Base-by-base conservation (phyloP, 768 basidiomycete species). In the Chalciporus sphaerocephalus region DNA sequence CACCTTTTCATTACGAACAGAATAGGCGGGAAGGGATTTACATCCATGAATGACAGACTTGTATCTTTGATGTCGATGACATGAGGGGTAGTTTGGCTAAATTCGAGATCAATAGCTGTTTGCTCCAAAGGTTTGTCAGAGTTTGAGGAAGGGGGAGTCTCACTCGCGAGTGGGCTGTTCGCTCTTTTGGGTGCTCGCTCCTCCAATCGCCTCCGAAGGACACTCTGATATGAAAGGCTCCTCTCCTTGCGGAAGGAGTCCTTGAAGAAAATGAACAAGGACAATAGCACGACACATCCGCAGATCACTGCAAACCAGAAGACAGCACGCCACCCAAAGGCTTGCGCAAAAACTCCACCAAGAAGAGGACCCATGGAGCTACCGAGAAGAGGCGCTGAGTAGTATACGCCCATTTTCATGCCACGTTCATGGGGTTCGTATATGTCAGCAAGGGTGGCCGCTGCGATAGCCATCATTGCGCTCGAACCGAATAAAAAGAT, bases 231-330 rank as follows among this genome's bases (percentile, higher is more conserved):
- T 1, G 79, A 76, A 13, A 86, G 64, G 44, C 90, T 92, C 39
- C 92, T 81, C 58, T 93, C 88, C 51, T 75, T 74, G 18, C 92
- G 76, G 67, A 87, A 94, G 0, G 86, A 91, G 57, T 95, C 91
- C 48, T 78, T 78, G 70, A 92, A 88, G 60, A 83, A 70, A 15
- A 82, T 55, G 20, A 83, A 44, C 61, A 90, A 84, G 16, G 70
- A 62, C 24, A 81, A n/a, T 43, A 78, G 69, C 36, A 75, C 76
- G 12, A 72, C 24, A 2, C 79, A 79, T 8, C 76, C 76, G 43
- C 82, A 69, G 23, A 83, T 80, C 2, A 80, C 69, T 27, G 89
- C 72, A 61, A 92, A 90, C 79, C 87, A 94, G 65, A 94, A 91
- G 1, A 87, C 81, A 1, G 85, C 80, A 28, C 92, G 78, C 92